Evolutionary conservation across 2,329 filamentous ascomycete genomes (phyloP).

Genomic region (Chrysosphaeria jannelii): DNA sequence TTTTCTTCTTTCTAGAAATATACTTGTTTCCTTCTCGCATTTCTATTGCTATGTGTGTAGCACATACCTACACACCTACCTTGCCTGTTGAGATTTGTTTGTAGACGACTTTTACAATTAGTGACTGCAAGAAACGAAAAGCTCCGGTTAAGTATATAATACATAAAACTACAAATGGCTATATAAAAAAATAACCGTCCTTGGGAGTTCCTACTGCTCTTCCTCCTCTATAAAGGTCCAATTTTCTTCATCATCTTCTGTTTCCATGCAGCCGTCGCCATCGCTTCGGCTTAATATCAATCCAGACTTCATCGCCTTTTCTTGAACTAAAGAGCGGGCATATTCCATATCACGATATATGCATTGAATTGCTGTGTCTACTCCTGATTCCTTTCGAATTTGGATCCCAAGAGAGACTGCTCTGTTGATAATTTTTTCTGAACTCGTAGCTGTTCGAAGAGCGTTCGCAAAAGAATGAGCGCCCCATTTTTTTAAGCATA

Average conservation of each 20-base stretch:
- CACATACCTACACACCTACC: too few species aligned
- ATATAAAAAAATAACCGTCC: too few species aligned
- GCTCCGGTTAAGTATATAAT: too few species aligned
- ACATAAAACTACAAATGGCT: too few species aligned
- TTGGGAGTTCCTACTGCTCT: too few species aligned
- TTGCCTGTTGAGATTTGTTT: too few species aligned
- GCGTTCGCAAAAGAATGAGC: slow-evolving; percentile 61
- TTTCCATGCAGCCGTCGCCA: slow-evolving; percentile 1
- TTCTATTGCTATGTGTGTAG: too few species aligned
- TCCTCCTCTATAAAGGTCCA: slow-evolving; percentile 60
- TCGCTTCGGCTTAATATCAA: too few species aligned
- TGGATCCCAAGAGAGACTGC: slow-evolving; percentile 55
- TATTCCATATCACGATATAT: slow-evolving; percentile 93
- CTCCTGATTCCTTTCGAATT: slow-evolving; percentile 69
- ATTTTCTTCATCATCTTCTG: slow-evolving; percentile 10
- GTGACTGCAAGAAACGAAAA: too few species aligned
- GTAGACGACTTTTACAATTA: too few species aligned
- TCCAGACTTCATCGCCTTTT: slow-evolving; percentile 21
- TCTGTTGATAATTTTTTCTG: slow-evolving; percentile 71
- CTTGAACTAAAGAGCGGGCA: slow-evolving; percentile 54
- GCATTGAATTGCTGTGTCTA: slow-evolving; percentile 66
- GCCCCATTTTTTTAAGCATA: slow-evolving; percentile 69
- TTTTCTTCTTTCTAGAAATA: too few species aligned
- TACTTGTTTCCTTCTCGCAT: too few species aligned
- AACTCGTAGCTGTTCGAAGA: slow-evolving; percentile 73